Evolutionary conservation across 2,329 filamentous ascomycete genomes (phyloP).

Genomic region (Emmonsia crescens): DNA sequence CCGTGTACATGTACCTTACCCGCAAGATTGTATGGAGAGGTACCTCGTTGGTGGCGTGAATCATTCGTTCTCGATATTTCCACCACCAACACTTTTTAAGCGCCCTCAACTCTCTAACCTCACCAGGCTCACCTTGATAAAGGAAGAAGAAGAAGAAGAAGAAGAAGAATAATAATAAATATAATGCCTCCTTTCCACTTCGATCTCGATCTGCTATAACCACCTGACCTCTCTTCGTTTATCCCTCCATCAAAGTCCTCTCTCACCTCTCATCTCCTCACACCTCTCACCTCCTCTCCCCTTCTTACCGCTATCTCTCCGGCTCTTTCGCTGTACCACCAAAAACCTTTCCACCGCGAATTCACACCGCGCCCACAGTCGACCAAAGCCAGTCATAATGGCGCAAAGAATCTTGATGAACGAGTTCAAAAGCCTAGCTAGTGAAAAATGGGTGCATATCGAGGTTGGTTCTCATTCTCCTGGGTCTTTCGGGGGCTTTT

Average conservation of each 20-base stretch:
- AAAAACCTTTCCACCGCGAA: not conserved
- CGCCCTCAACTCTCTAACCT: not conserved
- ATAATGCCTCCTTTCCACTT: not conserved
- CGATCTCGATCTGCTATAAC: not conserved
- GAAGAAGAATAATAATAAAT: not conserved
- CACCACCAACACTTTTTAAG: not conserved
- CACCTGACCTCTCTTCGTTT: not conserved
- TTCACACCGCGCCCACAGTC: not conserved
- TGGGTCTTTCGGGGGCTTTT: not conserved
- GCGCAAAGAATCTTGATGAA: conserved; percentile 80
- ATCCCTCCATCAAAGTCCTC: no score
- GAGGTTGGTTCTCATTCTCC: conserved; percentile 46
- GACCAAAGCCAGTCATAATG: conserved; percentile 20
- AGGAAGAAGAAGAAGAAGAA: not conserved
- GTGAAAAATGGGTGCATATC: conserved; percentile 91
- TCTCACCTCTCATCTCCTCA: not conserved
- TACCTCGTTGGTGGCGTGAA: not conserved
- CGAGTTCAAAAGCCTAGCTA: conserved; percentile 68
- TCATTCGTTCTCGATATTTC: no score
- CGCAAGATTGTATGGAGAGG: conserved; percentile 5
- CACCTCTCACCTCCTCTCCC: not conserved
- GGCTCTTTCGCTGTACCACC: not conserved
- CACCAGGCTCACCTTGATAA: not conserved
- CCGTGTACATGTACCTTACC: conserved; percentile 1
- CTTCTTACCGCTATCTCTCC: not conserved